Evolutionary conservation across 1,284 basidiomycete genomes (phyloP).

Genomic region (Microbotryum intermedium): DNA sequence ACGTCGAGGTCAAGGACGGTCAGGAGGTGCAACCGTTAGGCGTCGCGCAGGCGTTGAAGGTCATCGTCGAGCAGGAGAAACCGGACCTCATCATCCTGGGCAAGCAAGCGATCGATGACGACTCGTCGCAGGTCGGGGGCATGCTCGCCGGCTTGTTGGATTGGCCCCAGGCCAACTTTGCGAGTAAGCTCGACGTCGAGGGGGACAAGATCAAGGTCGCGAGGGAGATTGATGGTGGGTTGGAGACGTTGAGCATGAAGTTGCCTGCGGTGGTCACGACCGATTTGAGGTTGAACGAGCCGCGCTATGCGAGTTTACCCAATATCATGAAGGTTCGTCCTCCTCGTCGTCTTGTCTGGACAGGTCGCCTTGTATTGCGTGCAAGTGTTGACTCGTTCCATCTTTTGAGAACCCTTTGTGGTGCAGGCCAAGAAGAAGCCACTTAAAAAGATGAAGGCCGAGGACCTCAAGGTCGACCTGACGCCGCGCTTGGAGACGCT

Average conservation of each 20-base stretch:
- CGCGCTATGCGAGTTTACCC: slow-evolving; percentile 85
- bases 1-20: slow-evolving; percentile 72
- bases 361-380: not conserved
- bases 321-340: slow-evolving; percentile 73
- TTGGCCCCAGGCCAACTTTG: slow-evolving; percentile 93
- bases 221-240: slow-evolving; percentile 90
- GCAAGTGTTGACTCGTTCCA: not conserved
- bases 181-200: slow-evolving; percentile 67
- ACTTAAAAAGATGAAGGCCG: slow-evolving; percentile 70
- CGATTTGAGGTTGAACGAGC: slow-evolving; percentile 73
- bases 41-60: slow-evolving; percentile 73
- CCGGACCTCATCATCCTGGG: slow-evolving; percentile 86
- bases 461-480: slow-evolving; percentile 72
- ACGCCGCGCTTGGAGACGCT: slow-evolving; percentile 75
- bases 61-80: slow-evolving; percentile 57
- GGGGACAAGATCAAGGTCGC: slow-evolving; percentile 64
- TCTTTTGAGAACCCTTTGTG: not conserved
- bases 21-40: slow-evolving; percentile 70
- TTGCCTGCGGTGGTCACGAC: slow-evolving; percentile 87
- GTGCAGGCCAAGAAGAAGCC: slow-evolving; percentile 90
- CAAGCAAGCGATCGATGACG: slow-evolving; percentile 99
- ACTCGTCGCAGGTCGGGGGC: slow-evolving; percentile 92
- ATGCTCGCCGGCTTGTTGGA: slow-evolving; percentile 90
- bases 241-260: slow-evolving; percentile 70
- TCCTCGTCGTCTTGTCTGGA: not conserved